Percentiles rank a stretch among this genome's conserved stretches.
phyloP scores from a whole-genome alignment of 345 rosid species.

The Arabidopsis thaliana region TAIR10.1 NC_003070.9:11627501-11628000 shows the following conservation, averaged over 20 bases:
- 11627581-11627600: constrained; percentile 8
- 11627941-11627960: constrained; percentile 2
- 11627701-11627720: constrained; percentile 32
- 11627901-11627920: constrained; percentile 25
- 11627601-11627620: constrained; percentile 13
- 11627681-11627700: constrained; percentile 22
- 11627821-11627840: constrained; percentile 92
- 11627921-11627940: background rate
- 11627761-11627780: constrained; percentile 56
- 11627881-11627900: background rate
- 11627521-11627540: constrained; percentile 36
- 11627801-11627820: constrained; percentile 89
- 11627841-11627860: constrained; percentile 82
- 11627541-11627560: constrained; percentile 32
- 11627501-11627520: constrained; percentile 34
- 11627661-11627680: constrained; percentile 47
- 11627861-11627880: constrained; percentile 54
- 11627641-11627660: background rate
- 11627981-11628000: constrained; percentile 41
- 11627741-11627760: constrained; percentile 47
- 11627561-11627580: constrained; percentile 10
- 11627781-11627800: constrained; percentile 57
- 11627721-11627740: constrained; percentile 47
- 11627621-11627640: background rate
- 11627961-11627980: constrained; percentile 14